phyloP scores from a whole-genome alignment of 345 rosid species.

The Eucalyptus cloeziana region DNA sequence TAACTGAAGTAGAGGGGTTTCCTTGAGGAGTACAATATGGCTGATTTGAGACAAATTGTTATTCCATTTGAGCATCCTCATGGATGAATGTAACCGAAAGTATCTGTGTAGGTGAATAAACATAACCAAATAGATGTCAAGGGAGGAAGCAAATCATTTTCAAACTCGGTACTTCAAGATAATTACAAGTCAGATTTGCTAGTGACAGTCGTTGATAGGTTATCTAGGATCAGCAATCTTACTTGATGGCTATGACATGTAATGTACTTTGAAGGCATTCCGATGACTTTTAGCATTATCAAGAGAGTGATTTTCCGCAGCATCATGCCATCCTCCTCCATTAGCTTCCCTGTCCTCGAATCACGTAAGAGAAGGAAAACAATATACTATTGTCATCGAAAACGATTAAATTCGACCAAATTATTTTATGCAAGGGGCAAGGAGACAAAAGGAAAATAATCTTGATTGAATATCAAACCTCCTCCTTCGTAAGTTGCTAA shows the following conservation, averaged over 20 bases:
- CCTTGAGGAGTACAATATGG: too few species aligned
- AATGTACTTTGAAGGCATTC: background rate
- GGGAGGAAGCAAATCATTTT: too few species aligned
- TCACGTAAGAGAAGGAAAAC: background rate
- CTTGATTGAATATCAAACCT: background rate
- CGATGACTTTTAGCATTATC: too few species aligned
- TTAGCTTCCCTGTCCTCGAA: background rate
- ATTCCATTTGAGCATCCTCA: background rate
- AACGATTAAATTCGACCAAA: background rate
- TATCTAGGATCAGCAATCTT: background rate
- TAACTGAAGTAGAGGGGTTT: background rate
- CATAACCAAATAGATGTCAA: background rate
- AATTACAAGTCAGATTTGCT: too few species aligned
- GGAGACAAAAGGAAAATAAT: background rate
- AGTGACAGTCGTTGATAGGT: too few species aligned
- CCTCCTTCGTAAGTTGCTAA: background rate
- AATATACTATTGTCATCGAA: background rate
- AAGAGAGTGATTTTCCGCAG: background rate
- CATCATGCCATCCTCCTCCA: background rate
- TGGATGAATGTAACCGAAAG: background rate
- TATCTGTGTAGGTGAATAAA: background rate
- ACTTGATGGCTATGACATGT: background rate
- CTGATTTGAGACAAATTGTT: background rate
- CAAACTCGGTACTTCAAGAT: too few species aligned
- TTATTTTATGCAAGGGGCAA: background rate